Evolutionary conservation across 495 filamentous ascomycete species (phyloP).

Genomic region (Clavariopsis aquatica): DNA sequence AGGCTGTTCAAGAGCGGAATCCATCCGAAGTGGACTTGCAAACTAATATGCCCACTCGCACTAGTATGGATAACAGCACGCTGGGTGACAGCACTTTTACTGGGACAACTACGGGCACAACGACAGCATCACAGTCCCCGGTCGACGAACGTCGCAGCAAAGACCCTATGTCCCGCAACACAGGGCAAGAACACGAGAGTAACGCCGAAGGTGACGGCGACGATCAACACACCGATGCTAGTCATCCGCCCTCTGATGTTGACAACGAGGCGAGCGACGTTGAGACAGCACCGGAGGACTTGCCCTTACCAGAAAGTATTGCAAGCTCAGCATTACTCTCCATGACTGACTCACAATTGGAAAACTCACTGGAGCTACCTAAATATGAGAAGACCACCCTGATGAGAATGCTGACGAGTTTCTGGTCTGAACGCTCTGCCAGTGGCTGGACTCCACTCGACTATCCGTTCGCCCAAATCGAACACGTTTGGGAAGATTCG

Average conservation of each 20-base stretch:
- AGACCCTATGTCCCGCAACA: constrained; percentile 23
- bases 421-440: constrained; percentile 97
- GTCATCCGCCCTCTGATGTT: constrained; percentile 61
- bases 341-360: constrained; percentile 58
- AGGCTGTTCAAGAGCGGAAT: constrained; percentile 85
- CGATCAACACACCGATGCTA: constrained; percentile 16
- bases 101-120: constrained; percentile 30
- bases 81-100: constrained; percentile 38
- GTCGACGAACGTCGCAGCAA: constrained; percentile 24
- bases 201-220: not conserved
- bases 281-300: constrained; percentile 65
- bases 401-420: constrained; percentile 92
- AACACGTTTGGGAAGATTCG: constrained; percentile 97
- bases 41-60: constrained; percentile 42
- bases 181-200: not conserved
- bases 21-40: constrained; percentile 64
- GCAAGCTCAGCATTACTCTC: constrained; percentile 63
- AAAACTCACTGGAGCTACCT: constrained; percentile 72
- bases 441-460: constrained; percentile 95
- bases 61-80: constrained; percentile 37
- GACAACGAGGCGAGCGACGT: constrained; percentile 72
- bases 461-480: constrained; percentile 81
- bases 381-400: constrained; percentile 89
- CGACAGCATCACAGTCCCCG: constrained; percentile 31
- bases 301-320: constrained; percentile 65